A percentile compares a stretch with the other conserved stretches of the same genome.
Evolutionary conservation across 164 flowering plant species (phyloP).

Genomic region (Liquidambar formosana): DNA sequence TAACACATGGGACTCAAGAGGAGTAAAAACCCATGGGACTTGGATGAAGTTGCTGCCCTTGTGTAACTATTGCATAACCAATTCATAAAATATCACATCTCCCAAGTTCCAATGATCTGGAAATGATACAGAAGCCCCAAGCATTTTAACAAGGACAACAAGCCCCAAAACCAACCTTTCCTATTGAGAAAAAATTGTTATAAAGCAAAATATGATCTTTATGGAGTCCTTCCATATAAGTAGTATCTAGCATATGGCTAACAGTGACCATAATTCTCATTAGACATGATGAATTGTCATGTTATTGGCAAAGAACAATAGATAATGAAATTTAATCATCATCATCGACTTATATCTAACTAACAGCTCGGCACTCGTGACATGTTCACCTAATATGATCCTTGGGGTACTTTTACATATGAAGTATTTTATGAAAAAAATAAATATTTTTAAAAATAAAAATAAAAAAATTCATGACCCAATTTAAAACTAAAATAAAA

Average conservation of each 20-base stretch:
- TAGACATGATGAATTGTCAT: neutral
- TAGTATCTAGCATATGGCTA: no score
- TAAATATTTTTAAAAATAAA: no score
- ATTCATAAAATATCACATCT: neutral
- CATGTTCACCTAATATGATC: no score
- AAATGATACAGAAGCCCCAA: neutral
- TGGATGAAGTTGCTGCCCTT: no score
- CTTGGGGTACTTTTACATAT: no score
- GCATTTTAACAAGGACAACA: neutral
- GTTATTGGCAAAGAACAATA: neutral
- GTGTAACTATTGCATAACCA: no score
- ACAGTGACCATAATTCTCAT: no score
- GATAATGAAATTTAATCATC: neutral
- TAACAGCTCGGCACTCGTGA: no score
- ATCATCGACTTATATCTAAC: neutral
- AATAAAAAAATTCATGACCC: no score
- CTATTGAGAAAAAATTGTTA: neutral
- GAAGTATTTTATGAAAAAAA: no score
- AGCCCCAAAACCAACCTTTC: neutral
- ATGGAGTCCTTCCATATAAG: neutral
- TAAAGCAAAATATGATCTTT: neutral
- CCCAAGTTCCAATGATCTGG: neutral
- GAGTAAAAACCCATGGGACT: neutral
- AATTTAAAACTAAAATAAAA: no score
- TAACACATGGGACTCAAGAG: neutral